Evolutionary conservation across 2,329 filamentous ascomycete species (phyloP), one percentile per base, ranked within the genome.

Genomic region (Trichoderma endophyticum): DNA sequence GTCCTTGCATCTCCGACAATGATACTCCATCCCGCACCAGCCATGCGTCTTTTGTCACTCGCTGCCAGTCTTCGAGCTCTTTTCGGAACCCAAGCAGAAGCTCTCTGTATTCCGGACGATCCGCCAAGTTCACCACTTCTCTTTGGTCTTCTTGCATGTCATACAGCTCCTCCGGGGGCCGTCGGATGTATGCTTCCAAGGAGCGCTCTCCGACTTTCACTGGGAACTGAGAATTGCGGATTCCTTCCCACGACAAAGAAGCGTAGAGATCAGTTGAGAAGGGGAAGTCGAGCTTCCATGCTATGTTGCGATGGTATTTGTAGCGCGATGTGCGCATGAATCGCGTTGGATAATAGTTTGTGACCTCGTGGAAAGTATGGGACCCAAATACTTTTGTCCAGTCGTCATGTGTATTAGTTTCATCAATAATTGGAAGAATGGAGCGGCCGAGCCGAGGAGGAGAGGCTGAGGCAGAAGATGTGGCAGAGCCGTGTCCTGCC

Each of bases 221-320:
- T 4, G 65, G 65, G 9, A 59, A 68, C 5, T 43, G 24, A 3
- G 65, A 68, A 11, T 68, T 68, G 3, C 65, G 32, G 15, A 68
- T 68, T 9, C 65, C 65, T 18, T 68, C 65, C 65, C 65, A 68
- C 6, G 65, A 68, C 18, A 68, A 36, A 24, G 65, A 68, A 15
- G 65, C 65, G 9, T 68, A 68, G 3, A 68, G 65, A 28, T 68
- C 65, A 0, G 65, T 68, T 15, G 65, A 68, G 24, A 68, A 68
- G 24, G 65, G 65, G 11, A 68, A 68, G 15, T 68, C 65, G 7
- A 68, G 65, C 54, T 68, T 68, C 65, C 65, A 68, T 18, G 65
- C 65, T 21, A 68, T 68, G 24, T 68, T 68, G 48, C 65, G 51
- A 24, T 68, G 65, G n/a, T 68, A 68, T n/a, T 68, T 68, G 54